Base-by-base conservation (phyloP, 441 rosid genomes). In the Mallotus repandus region DNA sequence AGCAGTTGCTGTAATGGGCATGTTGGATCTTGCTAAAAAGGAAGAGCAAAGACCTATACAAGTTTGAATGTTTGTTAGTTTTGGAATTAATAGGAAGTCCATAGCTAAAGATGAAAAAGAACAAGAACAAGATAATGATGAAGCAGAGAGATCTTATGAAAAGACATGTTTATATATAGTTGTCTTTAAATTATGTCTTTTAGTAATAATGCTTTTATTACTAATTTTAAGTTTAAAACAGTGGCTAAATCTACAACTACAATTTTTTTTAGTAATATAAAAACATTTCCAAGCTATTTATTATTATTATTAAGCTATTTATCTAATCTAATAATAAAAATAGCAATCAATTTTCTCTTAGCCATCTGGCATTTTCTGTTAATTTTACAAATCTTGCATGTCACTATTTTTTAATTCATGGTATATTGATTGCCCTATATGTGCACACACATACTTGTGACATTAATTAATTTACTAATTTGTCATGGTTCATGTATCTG, bases 151-250 rank as follows among this genome's bases (percentile, higher is more conserved):
- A 43, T 8, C 46, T n/a, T 57, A 12, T 38, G 10, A 66, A 8
- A 43, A 41, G 25, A 57, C 38, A 57, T 63, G 70, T 61, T 54
- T 66, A 53, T n/a, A 21, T 14, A 61, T 60, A 25, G 43, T 63
- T 74, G 35, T 35, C 49, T 64, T 64, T 49, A 7, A 14, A 13
- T 22, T 62, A 49, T 9, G 7, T 67, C 66, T 66, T 38, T 32
- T 76, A 25, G 21, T 32, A 71, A 66, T 74, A 74, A 80, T 56
- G 7, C 9, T 43, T 43, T 43, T 43, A 63, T 45, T 21, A 18
- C 69, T 57, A 14, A 72, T n/a, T 55, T 63, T 58, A n/a, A 48
- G 35, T 35, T 18, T 38, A 58, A 63, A 63, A 19, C 63, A 35
- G 46, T 58, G 14, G 68, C 56, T 25, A 32, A 53, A 49, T 7